phyloP scores from a whole-genome alignment of 257 asterid species.

The Capsicum rhomboideum region DNA sequence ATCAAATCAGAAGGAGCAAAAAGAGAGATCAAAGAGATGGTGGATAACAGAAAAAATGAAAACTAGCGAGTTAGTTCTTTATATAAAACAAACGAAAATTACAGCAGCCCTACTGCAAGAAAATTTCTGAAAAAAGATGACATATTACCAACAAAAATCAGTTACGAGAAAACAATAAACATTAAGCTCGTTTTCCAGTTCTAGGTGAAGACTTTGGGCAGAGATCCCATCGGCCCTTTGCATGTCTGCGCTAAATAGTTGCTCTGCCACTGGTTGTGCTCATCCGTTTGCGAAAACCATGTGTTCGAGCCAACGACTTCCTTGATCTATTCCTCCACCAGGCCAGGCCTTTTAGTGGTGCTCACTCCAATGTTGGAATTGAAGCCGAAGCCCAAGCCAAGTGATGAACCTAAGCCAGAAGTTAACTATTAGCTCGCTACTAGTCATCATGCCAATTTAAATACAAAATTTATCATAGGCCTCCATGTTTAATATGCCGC shows the following conservation, averaged over 20 bases:
- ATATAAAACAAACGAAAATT: neutral
- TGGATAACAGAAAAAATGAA: neutral
- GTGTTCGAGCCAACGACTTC: slow-evolving; percentile 87
- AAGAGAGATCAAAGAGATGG: neutral
- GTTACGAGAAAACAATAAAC: neutral
- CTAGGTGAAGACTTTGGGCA: slow-evolving; percentile 79
- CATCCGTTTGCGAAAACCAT: slow-evolving; percentile 93
- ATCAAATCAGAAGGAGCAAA: too few relatives aligned
- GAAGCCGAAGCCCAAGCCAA: slow-evolving; percentile 28
- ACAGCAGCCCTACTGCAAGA: neutral
- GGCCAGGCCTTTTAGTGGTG: slow-evolving; percentile 34
- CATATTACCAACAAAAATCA: neutral
- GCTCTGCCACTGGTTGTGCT: slow-evolving; percentile 86
- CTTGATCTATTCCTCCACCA: slow-evolving; percentile 84
- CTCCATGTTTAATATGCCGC: neutral
- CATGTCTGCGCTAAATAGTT: slow-evolving; percentile 63
- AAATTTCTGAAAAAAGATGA: neutral
- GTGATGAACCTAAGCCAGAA: slow-evolving; percentile 12
- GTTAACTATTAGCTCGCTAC: neutral
- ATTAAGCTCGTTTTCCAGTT: slow-evolving; percentile 67
- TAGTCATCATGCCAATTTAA: neutral
- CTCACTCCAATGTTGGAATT: slow-evolving; percentile 20
- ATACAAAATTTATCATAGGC: neutral
- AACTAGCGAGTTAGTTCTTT: neutral
- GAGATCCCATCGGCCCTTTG: slow-evolving; percentile 75